phyloP scores from a whole-genome alignment of 2,329 filamentous ascomycete species.

The Aspergillus terreus region DNA sequence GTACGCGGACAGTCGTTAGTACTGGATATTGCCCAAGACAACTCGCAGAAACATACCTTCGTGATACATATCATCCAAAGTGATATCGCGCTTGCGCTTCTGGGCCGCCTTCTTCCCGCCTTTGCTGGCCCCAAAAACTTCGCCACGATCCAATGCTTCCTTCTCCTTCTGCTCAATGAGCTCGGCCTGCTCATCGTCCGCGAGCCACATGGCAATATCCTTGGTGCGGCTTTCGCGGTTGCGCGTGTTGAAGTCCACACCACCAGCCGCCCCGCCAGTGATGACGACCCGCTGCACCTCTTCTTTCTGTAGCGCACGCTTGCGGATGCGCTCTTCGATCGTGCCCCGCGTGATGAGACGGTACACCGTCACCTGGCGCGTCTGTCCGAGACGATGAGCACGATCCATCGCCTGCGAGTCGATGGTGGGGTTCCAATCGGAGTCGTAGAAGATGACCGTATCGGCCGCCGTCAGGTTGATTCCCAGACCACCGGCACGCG shows the following conservation, averaged over 20 bases:
- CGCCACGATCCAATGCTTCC: conserved; percentile 69
- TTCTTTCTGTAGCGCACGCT: conserved; percentile 95
- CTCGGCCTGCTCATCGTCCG: conserved; percentile 93
- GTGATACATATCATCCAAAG: conserved; percentile 96
- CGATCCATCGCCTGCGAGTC: conserved; percentile 99
- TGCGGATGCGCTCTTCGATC: conserved; percentile 96
- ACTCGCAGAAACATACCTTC: conserved; percentile 68
- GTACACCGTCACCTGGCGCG: conserved; percentile 92
- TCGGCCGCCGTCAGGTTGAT: conserved; percentile 97
- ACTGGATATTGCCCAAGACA: neutral
- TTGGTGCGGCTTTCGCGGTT: conserved; percentile 89
- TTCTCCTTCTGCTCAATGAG: conserved; percentile 90
- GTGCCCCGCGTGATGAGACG: conserved; percentile 94
- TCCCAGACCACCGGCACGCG: conserved; percentile 92
- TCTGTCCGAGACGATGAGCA: conserved; percentile 95
- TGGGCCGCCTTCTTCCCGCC: conserved; percentile 57
- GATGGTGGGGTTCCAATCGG: conserved; percentile 98
- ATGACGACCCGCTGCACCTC: conserved; percentile 98
- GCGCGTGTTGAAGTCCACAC: conserved; percentile 94
- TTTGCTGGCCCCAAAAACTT: conserved; percentile 58
- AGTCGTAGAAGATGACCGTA: conserved; percentile 99
- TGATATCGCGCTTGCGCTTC: conserved; percentile 60
- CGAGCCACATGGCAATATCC: conserved; percentile 98
- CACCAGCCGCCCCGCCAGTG: conserved; percentile 73
- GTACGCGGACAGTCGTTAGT: conserved; percentile 7